phyloP scores from a whole-genome alignment of 2,329 filamentous ascomycete species.

The Xylaria sp. region DNA sequence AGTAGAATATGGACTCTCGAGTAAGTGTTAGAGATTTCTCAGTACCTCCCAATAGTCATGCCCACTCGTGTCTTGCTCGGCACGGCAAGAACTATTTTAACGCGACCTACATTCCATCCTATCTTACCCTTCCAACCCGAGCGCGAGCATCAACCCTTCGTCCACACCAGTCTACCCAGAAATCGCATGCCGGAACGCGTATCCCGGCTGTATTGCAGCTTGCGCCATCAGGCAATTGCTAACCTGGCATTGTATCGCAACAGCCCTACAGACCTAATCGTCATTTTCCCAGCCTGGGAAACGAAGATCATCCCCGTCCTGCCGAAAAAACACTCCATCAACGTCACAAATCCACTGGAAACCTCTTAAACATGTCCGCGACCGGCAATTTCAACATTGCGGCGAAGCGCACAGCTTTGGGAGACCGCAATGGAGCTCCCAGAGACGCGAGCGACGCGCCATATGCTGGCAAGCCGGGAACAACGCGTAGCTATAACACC shows the following conservation, averaged over 20 bases:
- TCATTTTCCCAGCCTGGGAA: conserved; percentile 66
- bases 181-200: conserved; percentile 3
- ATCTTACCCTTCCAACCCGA: not conserved
- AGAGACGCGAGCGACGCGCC: conserved; percentile 46
- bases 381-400: conserved; percentile 69
- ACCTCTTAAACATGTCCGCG: conserved; percentile 63
- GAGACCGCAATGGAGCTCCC: conserved; percentile 80
- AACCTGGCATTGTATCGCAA: conserved; percentile 37
- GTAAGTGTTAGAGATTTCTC: conserved; percentile 39
- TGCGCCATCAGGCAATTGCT: conserved; percentile 17
- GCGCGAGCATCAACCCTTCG: conserved; percentile 10
- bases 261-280: conserved; percentile 77
- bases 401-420: conserved; percentile 81
- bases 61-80: conserved; percentile 10
- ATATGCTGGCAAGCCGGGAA: conserved; percentile 46
- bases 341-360: conserved; percentile 81
- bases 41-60: not conserved
- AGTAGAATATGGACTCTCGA: conserved; percentile 42
- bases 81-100: conserved; percentile 10
- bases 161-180: not conserved
- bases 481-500: conserved; percentile 44
- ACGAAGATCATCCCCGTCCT: conserved; percentile 74
- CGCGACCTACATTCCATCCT: conserved; percentile 27
- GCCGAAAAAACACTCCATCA: conserved; percentile 75
- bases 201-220: not conserved